Percentiles rank a stretch among this genome's conserved stretches.
phyloP scores from a whole-genome alignment of 257 asterid genomes.

The Salvia hispanica region DNA sequence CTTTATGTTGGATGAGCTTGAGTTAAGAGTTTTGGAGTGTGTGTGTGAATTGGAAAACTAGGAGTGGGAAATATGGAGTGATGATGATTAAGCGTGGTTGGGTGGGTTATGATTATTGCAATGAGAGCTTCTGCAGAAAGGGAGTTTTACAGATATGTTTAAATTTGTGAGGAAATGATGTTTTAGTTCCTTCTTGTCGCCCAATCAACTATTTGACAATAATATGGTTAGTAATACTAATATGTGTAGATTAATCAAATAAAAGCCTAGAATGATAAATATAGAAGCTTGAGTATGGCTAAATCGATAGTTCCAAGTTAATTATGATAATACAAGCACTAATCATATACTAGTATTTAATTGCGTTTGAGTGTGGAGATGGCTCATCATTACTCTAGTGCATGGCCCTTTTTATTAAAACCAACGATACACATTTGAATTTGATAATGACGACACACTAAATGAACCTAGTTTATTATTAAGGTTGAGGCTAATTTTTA shows the following conservation, averaged over 20 bases:
- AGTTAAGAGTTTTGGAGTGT: no score
- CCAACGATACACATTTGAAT: no score
- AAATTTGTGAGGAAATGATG: constrained; percentile 3
- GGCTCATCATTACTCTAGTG: constrained; percentile 16
- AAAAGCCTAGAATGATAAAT: no score
- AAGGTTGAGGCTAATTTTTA: no score
- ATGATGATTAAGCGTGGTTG: constrained; percentile 38
- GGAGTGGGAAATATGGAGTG: neutral
- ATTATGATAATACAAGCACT: no score
- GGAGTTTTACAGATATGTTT: neutral
- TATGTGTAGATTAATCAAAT: no score
- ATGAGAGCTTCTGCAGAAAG: constrained; percentile 30
- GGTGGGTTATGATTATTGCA: constrained; percentile 30
- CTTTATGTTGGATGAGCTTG: no score
- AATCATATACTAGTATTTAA: constrained; percentile 6
- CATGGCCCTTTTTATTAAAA: neutral
- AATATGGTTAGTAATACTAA: no score
- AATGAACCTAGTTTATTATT: no score
- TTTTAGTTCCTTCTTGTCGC: neutral
- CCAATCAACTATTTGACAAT: neutral
- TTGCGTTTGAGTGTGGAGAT: constrained; percentile 3
- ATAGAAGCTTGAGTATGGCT: no score
- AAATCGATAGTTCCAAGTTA: no score
- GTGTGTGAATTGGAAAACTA: constrained; percentile 2
- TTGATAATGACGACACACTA: no score